Evolutionary conservation across 805 yeast species (phyloP).

Genomic region (Brettanomyces sp.): DNA sequence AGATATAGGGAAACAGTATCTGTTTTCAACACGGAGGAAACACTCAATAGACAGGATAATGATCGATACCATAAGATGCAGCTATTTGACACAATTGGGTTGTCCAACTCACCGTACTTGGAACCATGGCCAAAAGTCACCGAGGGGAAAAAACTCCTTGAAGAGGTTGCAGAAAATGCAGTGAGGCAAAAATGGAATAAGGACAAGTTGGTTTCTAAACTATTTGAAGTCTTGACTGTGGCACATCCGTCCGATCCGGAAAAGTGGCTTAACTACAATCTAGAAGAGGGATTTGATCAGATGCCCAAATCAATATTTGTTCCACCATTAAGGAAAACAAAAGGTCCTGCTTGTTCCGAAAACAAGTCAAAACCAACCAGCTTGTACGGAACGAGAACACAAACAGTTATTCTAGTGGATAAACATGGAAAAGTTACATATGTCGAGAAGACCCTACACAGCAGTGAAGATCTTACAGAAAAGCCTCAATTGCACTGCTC

Average conservation of each 20-base stretch:
- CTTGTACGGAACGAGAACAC: conserved; percentile 82
- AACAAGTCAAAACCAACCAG: conserved; percentile 12
- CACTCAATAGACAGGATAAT: background rate
- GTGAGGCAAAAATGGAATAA: conserved; percentile 13
- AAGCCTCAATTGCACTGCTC: conserved; percentile 10
- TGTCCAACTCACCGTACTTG: conserved; percentile 59
- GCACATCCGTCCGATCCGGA: conserved; percentile 21
- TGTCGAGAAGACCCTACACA: conserved; percentile 52
- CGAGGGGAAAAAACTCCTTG: conserved; percentile 55
- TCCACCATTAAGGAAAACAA: conserved; percentile 45
- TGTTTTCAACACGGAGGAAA: conserved; percentile 8
- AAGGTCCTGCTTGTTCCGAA: conserved; percentile 4
- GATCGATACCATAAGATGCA: conserved; percentile 1
- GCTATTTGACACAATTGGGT: conserved; percentile 36
- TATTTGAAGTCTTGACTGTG: conserved; percentile 48
- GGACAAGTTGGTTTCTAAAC: conserved; percentile 35
- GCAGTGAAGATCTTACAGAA: conserved; percentile 29
- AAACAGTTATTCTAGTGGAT: conserved; percentile 61
- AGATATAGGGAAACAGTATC: conserved; percentile 25
- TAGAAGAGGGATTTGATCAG: conserved; percentile 27
- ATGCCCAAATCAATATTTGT: conserved; percentile 57
- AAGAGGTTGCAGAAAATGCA: conserved; percentile 25
- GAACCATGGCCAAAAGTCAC: conserved; percentile 71
- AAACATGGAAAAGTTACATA: conserved; percentile 43
- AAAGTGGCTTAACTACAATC: conserved; percentile 19